phyloP scores from a whole-genome alignment of 2,329 filamentous ascomycete genomes.

The Aspergillus phoenicis region DNA sequence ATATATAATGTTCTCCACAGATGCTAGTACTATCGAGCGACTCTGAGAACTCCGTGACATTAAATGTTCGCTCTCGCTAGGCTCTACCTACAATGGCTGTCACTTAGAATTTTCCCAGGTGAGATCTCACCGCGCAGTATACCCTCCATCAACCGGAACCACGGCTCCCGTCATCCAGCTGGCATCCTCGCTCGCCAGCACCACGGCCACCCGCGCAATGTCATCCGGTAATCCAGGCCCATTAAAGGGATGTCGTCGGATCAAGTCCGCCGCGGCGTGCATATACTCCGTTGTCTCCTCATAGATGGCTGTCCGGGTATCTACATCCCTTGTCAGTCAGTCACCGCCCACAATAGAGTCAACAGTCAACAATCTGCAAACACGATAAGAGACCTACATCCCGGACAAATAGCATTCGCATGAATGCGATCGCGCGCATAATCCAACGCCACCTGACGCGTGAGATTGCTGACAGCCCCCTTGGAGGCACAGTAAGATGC shows the following conservation, averaged over 20 bases:
- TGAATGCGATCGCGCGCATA: slow-evolving; percentile 54
- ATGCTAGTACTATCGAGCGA: no score
- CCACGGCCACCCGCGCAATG: slow-evolving; percentile 46
- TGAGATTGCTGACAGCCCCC: slow-evolving; percentile 55
- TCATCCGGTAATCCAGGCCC: slow-evolving; percentile 35
- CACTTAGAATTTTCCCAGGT: no score
- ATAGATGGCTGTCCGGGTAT: slow-evolving; percentile 31
- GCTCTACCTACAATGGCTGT: no score
- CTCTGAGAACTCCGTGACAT: no score
- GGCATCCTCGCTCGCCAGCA: slow-evolving; percentile 52
- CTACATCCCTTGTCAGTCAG: slow-evolving; percentile 8
- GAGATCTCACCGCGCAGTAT: slow-evolving; percentile 27
- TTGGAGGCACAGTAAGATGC: slow-evolving; percentile 53
- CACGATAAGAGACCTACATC: slow-evolving; percentile 34
- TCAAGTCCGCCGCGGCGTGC: slow-evolving; percentile 9
- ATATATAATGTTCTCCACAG: no score
- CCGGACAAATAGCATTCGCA: slow-evolving; percentile 58
- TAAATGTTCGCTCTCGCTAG: no score
- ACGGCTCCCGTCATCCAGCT: slow-evolving; percentile 49
- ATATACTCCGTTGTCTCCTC: slow-evolving; percentile 11
- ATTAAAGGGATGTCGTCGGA: slow-evolving; percentile 30
- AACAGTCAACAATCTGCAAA: no score
- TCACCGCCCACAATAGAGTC: no score
- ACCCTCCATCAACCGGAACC: slow-evolving; percentile 53
- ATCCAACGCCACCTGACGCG: slow-evolving; percentile 53